Conservation (phyloP, 2,329 filamentous ascomycete genomes). For the Botryotinia calthae region DNA sequence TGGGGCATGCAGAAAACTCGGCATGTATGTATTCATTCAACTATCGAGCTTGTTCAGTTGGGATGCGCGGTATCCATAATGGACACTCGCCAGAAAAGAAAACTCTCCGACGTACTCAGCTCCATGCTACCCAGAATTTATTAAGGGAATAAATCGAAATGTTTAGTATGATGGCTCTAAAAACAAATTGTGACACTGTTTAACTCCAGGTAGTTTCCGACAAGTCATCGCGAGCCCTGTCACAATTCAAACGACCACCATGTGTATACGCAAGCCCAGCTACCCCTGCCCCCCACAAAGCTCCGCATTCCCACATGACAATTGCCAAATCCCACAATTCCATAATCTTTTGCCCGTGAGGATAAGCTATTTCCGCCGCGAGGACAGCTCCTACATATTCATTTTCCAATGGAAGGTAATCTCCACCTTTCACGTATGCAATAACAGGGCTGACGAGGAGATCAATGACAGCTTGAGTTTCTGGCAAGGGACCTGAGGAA, state of each 20-base stretch:
- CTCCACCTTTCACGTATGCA: neutral
- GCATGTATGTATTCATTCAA: neutral
- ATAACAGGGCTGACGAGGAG: neutral
- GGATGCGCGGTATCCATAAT: neutral
- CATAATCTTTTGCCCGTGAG: neutral
- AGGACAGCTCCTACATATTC: conserved; percentile 12
- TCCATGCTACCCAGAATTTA: neutral
- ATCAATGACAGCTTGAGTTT: neutral
- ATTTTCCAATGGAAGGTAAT: neutral
- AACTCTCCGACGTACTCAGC: fast-evolving
- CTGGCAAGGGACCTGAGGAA: neutral
- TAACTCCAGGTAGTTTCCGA: conserved; percentile 12
- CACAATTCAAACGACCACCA: neutral
- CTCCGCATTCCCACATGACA: conserved; percentile 4
- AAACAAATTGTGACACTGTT: neutral
- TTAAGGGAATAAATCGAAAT: neutral
- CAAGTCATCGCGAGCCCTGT: conserved; percentile 6
- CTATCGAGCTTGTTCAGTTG: neutral
- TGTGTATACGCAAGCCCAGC: conserved; percentile 9
- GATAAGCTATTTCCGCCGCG: neutral
- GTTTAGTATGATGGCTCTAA: neutral
- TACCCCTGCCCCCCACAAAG: conserved; percentile 1
- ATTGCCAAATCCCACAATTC: conserved; percentile 8
- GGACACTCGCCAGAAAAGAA: neutral
- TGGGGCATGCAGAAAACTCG: neutral